Conservation (phyloP, 352 stramenopile species). For the Globisporangium solare region DNA sequence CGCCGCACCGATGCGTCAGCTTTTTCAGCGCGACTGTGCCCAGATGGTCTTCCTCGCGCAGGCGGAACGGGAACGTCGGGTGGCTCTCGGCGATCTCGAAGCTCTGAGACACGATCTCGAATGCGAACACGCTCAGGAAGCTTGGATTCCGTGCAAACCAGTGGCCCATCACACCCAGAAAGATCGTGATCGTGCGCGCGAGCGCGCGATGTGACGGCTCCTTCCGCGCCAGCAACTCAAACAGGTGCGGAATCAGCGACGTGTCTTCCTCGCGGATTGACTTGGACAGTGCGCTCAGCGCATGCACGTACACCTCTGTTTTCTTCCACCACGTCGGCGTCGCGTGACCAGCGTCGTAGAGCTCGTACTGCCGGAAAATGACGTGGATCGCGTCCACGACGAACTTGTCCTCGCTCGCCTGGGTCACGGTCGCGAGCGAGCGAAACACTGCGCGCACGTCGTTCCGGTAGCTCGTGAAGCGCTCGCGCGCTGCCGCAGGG, state of each 20-base stretch:
- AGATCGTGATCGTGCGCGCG: slow-evolving; percentile 57
- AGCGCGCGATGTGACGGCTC: slow-evolving; percentile 57
- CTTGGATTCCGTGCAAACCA: slow-evolving; percentile 72
- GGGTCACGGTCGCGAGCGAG: slow-evolving; percentile 65
- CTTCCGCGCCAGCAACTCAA: slow-evolving; percentile 67
- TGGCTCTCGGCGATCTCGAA: slow-evolving; percentile 45
- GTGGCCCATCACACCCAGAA: slow-evolving; percentile 61
- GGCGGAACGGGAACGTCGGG: slow-evolving; percentile 34
- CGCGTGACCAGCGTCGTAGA: slow-evolving; percentile 27
- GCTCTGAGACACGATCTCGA: slow-evolving; percentile 67
- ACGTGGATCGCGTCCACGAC: slow-evolving; percentile 68
- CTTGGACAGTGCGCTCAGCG: slow-evolving; percentile 76
- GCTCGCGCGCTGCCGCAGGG: slow-evolving; percentile 43
- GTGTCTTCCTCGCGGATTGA: slow-evolving; percentile 74
- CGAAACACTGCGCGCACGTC: slow-evolving; percentile 74
- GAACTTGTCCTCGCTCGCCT: slow-evolving; percentile 70
- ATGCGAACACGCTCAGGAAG: slow-evolving; percentile 49
- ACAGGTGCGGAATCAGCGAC: slow-evolving; percentile 65
- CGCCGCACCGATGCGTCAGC: slow-evolving; percentile 55
- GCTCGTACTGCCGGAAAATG: slow-evolving; percentile 73
- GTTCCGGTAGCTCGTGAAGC: slow-evolving; percentile 63
- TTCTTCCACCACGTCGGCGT: slow-evolving; percentile 51
- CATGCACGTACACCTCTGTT: slow-evolving; percentile 81
- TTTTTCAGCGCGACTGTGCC: slow-evolving; percentile 69
- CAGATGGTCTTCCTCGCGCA: slow-evolving; percentile 52